These are phyloP conservation scores for Powellomyces hirtus DNA, from an alignment of 192 early-diverging fungal genomes.

Conservation along the genomic window DNA sequence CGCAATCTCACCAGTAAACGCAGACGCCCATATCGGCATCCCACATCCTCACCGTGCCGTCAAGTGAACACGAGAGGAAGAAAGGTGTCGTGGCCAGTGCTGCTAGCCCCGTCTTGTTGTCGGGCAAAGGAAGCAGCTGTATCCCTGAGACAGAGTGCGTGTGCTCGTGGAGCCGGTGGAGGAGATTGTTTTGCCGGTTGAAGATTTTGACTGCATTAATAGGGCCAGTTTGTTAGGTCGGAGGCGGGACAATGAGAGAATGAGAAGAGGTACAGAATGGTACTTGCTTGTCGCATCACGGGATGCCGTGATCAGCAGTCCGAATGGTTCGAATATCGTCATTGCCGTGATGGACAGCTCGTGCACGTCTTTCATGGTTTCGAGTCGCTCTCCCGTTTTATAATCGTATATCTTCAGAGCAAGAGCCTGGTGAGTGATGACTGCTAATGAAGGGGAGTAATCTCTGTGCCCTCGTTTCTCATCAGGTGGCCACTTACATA, in stretches of 20 bases:
- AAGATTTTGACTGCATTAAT: constrained; percentile 49
- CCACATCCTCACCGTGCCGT: constrained; percentile 52
- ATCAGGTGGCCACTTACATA: constrained; percentile 34
- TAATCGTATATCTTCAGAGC: constrained; percentile 58
- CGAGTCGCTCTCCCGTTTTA: constrained; percentile 35
- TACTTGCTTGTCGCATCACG: constrained; percentile 48
- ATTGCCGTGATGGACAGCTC: constrained; percentile 48
- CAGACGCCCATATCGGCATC: constrained; percentile 44
- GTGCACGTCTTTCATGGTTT: constrained; percentile 38
- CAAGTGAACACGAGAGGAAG: constrained; percentile 45
- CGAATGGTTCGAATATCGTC: constrained; percentile 35
- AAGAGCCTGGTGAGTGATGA: neutral
- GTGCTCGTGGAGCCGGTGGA: constrained; percentile 43
- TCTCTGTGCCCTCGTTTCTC: too few relatives aligned
- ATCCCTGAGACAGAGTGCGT: constrained; percentile 47
- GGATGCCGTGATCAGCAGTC: constrained; percentile 50
- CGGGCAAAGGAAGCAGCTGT: constrained; percentile 24
- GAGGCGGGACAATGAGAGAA: too few relatives aligned
- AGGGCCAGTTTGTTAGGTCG: too few relatives aligned
- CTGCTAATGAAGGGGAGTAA: neutral
- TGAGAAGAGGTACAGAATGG: too few relatives aligned
- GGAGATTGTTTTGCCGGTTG: constrained; percentile 38
- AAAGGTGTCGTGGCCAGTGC: constrained; percentile 30
- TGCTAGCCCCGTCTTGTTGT: constrained; percentile 13
- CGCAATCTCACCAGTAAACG: constrained; percentile 30